Evolutionary conservation across 352 stramenopile genomes (phyloP).

Genomic region (Aphanomyces cochlioides): DNA sequence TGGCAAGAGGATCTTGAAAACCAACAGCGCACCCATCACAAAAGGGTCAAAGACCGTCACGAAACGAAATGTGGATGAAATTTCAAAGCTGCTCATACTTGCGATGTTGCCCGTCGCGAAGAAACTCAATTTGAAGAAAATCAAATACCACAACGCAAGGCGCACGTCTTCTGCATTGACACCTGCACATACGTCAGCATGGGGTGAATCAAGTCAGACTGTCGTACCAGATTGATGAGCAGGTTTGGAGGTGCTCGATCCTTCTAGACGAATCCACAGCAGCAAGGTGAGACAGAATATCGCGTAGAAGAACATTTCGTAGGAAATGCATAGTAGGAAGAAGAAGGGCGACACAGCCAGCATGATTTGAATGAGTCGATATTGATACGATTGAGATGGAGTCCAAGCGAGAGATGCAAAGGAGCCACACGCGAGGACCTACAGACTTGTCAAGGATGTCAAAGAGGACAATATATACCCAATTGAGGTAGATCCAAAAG

Average conservation of each 20-base stretch:
- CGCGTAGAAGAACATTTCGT: conserved; percentile 79
- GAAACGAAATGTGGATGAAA: conserved; percentile 82
- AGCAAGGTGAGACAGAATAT: conserved; percentile 53
- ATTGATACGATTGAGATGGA: not conserved
- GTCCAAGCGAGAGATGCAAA: not conserved
- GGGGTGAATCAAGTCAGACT: no score
- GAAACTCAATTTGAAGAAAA: conserved; percentile 80
- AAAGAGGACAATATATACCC: not conserved
- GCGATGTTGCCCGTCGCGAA: conserved; percentile 84
- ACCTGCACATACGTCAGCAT: not conserved
- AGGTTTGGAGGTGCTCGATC: conserved; percentile 18
- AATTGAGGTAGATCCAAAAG: conserved; percentile 25
- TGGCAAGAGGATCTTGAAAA: conserved; percentile 76
- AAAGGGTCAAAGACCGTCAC: conserved; percentile 80
- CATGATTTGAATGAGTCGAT: conserved; percentile 53
- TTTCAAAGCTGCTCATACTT: conserved; percentile 84
- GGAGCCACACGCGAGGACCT: not conserved
- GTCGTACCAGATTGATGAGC: no score
- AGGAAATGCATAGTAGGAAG: conserved; percentile 76
- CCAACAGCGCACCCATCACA: conserved; percentile 71
- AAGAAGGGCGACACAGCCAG: conserved; percentile 58
- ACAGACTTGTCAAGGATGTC: not conserved
- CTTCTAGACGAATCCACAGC: conserved; percentile 59
- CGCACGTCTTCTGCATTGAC: conserved; percentile 44
- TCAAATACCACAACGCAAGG: conserved; percentile 71